A percentile compares a stretch with the other conserved stretches of the same genome.
phyloP scores from a whole-genome alignment of 768 basidiomycete species.

The Suillus bovinus region DNA sequence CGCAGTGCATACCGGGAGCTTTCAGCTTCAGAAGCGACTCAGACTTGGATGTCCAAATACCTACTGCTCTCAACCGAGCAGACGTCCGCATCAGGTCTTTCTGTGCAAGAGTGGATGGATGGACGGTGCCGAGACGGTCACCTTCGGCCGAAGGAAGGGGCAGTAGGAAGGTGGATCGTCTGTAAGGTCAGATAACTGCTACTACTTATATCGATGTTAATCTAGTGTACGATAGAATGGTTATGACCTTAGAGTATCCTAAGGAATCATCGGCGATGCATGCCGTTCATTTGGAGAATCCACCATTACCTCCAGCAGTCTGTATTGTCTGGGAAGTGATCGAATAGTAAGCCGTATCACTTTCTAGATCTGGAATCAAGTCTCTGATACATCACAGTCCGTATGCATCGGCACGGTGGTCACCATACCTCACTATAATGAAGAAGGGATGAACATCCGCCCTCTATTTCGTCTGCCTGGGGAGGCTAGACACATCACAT shows the following conservation, averaged over 20 bases:
- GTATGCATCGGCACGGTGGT: neutral
- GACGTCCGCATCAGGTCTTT: constrained; percentile 26
- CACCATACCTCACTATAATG: neutral
- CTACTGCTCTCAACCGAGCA: constrained; percentile 44
- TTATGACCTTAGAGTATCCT: neutral
- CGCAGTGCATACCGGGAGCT: constrained; percentile 67
- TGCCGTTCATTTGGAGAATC: neutral
- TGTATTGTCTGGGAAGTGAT: neutral
- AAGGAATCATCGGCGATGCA: neutral
- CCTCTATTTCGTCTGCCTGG: neutral
- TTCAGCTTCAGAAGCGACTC: constrained; percentile 37
- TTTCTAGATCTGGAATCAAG: neutral
- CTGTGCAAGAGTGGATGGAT: constrained; percentile 57
- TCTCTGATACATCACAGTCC: neutral
- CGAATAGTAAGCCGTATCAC: neutral
- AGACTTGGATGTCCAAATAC: constrained; percentile 48
- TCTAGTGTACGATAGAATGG: constrained; percentile 1
- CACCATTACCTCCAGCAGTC: neutral
- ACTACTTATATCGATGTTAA: neutral
- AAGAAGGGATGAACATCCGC: neutral
- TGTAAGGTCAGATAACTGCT: constrained; percentile 44
- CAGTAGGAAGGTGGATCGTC: constrained; percentile 60
- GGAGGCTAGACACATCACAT: neutral
- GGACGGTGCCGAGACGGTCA: constrained; percentile 43
- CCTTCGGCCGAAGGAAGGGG: constrained; percentile 53